Base-by-base conservation (phyloP, 2,329 filamentous ascomycete species). In the Penicillium sp. region DNA sequence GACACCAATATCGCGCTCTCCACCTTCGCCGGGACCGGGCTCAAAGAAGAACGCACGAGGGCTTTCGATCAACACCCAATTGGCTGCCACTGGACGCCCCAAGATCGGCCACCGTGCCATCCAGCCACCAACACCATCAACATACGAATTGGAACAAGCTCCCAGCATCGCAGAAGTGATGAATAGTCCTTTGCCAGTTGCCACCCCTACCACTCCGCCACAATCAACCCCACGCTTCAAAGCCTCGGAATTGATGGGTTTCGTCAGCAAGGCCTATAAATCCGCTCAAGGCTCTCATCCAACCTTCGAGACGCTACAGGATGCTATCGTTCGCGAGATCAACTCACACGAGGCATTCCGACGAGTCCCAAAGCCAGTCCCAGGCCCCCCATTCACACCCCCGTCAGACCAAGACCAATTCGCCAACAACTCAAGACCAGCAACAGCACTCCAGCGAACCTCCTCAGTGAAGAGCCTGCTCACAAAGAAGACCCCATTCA, bases 281-380 rank as follows among this genome's bases (percentile, higher is more conserved):
- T 64, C 68, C 2, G 60, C 60, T 6, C 63, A 65, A 38, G 51
- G 57, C n/a, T 53, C 65, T 2, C 60, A 68, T 37, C 65, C 71
- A 12, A 71, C 68, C 1, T 71, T 69, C 45, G 71, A 74, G 52
- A 68, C 66, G 4, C 56, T 74, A 12, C 70, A 74, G 49, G 71
- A 74, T 58, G 64, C 70, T 13, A 74, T 74, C 33, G 59, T 74
- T 28, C 68, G 71, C 9, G 71, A 74, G 48, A 71, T 74, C 42
- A 74, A 74, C 46, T 73, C 68, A 3, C 71, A 73, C 40, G 71
- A 73, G 46, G 71, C 71, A 11, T 73, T 74, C 49, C 66, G 60
- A 25, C 60, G 58, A 13, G 62, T 72, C 0, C 65, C 68, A 29
- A 41, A 64, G 36, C 65, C 69, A 12, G 56, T 51, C 9, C 35